Evolutionary conservation across 2,329 filamentous ascomycete genomes (phyloP).

Genomic region (Fusarium sp.): DNA sequence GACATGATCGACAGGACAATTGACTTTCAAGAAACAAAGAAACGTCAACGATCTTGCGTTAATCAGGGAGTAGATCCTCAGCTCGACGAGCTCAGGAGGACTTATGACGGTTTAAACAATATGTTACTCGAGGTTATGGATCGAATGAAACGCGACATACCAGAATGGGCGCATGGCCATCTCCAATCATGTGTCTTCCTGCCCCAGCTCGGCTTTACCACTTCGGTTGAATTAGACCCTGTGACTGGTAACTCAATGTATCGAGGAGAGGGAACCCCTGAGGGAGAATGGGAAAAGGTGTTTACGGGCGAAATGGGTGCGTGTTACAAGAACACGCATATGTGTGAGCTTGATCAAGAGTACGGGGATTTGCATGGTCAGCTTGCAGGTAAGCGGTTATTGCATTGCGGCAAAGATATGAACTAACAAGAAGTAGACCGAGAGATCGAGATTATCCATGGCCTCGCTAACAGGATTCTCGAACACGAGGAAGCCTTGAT

Average conservation of each 20-base stretch:
- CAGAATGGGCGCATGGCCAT: slow-evolving; percentile 64
- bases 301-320: slow-evolving; percentile 77
- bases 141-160: slow-evolving; percentile 71
- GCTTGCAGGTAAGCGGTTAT: slow-evolving; percentile 74
- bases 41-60: slow-evolving; percentile 78
- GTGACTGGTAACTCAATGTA: slow-evolving; percentile 68
- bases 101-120: slow-evolving; percentile 80
- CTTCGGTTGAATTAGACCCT: slow-evolving; percentile 69
- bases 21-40: slow-evolving; percentile 81
- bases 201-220: slow-evolving; percentile 90
- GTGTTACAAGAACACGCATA: slow-evolving; percentile 88
- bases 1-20: slow-evolving; percentile 77
- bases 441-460: slow-evolving; percentile 89
- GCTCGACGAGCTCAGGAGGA: slow-evolving; percentile 81
- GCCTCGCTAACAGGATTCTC: slow-evolving; percentile 77
- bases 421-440: slow-evolving; percentile 65
- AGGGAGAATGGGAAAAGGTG: slow-evolving; percentile 78
- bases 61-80: slow-evolving; percentile 75
- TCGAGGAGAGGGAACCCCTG: slow-evolving; percentile 65
- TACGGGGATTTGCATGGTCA: slow-evolving; percentile 87
- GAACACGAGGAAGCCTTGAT: slow-evolving; percentile 74
- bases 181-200: slow-evolving; percentile 86
- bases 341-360: slow-evolving; percentile 82
- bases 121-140: slow-evolving; percentile 76
- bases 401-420: not conserved